Base-by-base conservation (phyloP, 2,329 filamentous ascomycete genomes). In the Hymenotorrendiella dingleyae region DNA sequence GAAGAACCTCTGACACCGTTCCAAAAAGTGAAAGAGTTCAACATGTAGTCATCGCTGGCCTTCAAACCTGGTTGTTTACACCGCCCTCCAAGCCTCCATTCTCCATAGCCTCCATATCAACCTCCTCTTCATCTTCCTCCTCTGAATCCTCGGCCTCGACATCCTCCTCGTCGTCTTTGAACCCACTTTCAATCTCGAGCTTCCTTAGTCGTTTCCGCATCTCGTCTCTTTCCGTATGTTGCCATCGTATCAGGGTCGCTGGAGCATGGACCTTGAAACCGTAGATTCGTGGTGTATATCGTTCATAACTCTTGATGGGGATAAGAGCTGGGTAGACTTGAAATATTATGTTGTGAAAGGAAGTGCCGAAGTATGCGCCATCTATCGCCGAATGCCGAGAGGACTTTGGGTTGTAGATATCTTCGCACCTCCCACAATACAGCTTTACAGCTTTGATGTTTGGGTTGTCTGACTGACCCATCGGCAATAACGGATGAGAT, bases 261-360 rank as follows among this genome's bases (percentile, higher is more conserved):
- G 84, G 78, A 4, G 89, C 86, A 67, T 98, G 93, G 5, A 98
- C 89, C 60, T 87, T 88, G 74, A 98, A 98, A 24, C 93, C 93
- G 64, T 93, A 98, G 47, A 94, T 84, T 45, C 86, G 80, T 19
- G 93, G 93, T 43, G 91, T 78, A 67, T 97, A 96, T 54, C 93
- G 80, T 52, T 88, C 82, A 49, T 82, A 73, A 55, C 80, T 88
- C 74, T 97, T 98, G 54, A 80, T 72, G 3, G 93, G 93, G 39
- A 94, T 80, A 55, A 98, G 75, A 19, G 86, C 81, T 5, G 93
- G 91, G 64, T 97, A 97, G 42, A 98, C 93, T 66, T 98, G 93
- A 72, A 98, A 97, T 49, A 98, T 80, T 67, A 98, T 96, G 69
- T 96, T 96, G 74, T 96, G 91, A 73, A 98, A 98, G 3, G 87